Base-by-base conservation (phyloP, 768 basidiomycete species). In the Suillus ampliporus region DNA sequence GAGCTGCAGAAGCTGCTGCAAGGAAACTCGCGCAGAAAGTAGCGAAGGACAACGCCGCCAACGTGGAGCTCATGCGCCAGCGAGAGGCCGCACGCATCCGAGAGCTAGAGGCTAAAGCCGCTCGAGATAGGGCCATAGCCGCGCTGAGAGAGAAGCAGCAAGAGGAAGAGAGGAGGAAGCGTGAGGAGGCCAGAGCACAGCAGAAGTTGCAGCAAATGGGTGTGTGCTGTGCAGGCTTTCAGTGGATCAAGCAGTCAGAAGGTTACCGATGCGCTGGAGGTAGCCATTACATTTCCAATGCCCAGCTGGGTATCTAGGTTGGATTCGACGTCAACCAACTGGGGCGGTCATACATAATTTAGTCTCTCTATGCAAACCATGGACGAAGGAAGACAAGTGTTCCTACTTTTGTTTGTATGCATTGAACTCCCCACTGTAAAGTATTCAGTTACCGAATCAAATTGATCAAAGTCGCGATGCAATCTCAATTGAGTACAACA, bases 31-130 rank as follows among this genome's bases (percentile, higher is more conserved):
- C 52, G 7, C 58, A 46, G 69, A 54, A 62, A 63, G 61, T 44
- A 63, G 61, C 70, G 69, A 66, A 62, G 56, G 60, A 63, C 62
- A 38, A 38, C 14, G 89, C 88, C 0, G 79, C 90, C 0, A 91
- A 92, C 65, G 91, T 71, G 89, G 91, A 40, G 89, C 91, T 43
- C 88, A 90, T 89, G 44, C 43, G 26, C 15, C n/a, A 48, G 28
- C 57, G 57, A 48, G 41, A 44, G 41, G 57, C 31, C 9, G 73
- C 72, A 13, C 71, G 76, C 1, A 65, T 75, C n/a, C 68, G 70
- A 3, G 77, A 73, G 28, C 62, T 65, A 13, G 64, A 62, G 19
- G 65, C 65, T 50, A 72, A 46, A 38, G 69, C 69, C 0, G 74
- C 72, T 4, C 67, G 69, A 59, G 74, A 65, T 43, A 66, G 68